Evolutionary conservation across 2,329 filamentous ascomycete species (phyloP).

Genomic region (Atkinsonella texensis): DNA sequence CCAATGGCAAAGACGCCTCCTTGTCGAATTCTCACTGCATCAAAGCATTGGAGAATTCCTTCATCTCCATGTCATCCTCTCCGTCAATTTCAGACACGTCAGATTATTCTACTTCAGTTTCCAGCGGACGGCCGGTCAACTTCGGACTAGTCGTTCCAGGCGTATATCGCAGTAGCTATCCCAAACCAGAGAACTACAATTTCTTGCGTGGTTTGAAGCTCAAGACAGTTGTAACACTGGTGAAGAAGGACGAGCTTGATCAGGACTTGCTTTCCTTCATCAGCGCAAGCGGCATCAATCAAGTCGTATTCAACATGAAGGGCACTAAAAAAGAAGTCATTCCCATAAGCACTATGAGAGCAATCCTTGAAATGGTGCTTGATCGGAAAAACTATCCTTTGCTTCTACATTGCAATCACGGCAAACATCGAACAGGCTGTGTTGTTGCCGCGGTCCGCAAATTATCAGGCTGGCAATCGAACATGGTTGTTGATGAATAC

Average conservation of each 20-base stretch:
- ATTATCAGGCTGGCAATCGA: constrained; percentile 52
- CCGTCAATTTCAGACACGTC: constrained; percentile 4
- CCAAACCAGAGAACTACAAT: constrained; percentile 54
- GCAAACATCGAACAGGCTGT: constrained; percentile 86
- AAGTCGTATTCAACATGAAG: constrained; percentile 64
- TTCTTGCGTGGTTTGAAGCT: constrained; percentile 58
- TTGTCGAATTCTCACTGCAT: background rate
- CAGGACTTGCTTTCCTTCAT: constrained; percentile 50
- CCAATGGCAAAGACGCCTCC: constrained; percentile 10
- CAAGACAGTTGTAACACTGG: constrained; percentile 65
- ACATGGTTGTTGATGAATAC: constrained; percentile 62
- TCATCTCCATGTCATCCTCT: background rate
- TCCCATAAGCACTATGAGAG: constrained; percentile 52
- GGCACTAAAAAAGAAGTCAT: constrained; percentile 80
- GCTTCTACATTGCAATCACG: constrained; percentile 87
- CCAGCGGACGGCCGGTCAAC: constrained; percentile 44
- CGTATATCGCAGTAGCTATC: constrained; percentile 76
- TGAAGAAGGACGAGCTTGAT: constrained; percentile 46
- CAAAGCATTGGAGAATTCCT: background rate
- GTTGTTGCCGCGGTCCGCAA: constrained; percentile 73
- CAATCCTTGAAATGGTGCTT: constrained; percentile 59
- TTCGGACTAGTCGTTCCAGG: constrained; percentile 65
- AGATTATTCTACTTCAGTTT: constrained; percentile 12
- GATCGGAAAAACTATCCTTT: constrained; percentile 66
- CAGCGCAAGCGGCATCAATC: constrained; percentile 51